phyloP scores from a whole-genome alignment of 352 stramenopile genomes.

The Pythium brachiatum region DNA sequence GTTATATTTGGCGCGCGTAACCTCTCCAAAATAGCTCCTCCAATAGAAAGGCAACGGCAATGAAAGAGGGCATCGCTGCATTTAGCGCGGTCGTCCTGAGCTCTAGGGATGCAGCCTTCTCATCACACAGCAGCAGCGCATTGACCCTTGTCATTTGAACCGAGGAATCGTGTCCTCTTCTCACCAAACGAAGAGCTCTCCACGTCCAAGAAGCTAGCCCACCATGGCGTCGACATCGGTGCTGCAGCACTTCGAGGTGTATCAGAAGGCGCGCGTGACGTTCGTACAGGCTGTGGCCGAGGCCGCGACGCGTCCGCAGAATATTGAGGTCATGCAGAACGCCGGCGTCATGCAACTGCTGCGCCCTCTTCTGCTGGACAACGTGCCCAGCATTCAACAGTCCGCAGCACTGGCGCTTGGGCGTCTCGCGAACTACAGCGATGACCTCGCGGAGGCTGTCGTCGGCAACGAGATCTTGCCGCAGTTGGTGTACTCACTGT shows the following conservation, averaged over 20 bases:
- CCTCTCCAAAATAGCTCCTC: conserved; percentile 22
- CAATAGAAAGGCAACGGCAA: not conserved
- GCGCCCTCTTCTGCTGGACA: conserved; percentile 91
- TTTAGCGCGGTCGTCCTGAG: not conserved
- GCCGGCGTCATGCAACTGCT: conserved; percentile 95
- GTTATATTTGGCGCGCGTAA: conserved; percentile 23
- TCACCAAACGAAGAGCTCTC: not conserved
- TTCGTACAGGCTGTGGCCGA: conserved; percentile 95
- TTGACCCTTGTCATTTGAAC: not conserved
- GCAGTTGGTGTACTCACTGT: conserved; percentile 95
- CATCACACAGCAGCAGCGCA: not conserved
- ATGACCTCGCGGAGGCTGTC: conserved; percentile 93
- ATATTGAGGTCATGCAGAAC: conserved; percentile 97
- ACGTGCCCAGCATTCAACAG: conserved; percentile 95
- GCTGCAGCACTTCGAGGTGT: conserved; percentile 94
- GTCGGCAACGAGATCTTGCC: conserved; percentile 96
- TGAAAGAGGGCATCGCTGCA: not conserved
- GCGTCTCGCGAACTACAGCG: conserved; percentile 93
- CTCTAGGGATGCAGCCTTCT: not conserved
- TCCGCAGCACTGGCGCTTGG: conserved; percentile 91
- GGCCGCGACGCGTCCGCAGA: conserved; percentile 91
- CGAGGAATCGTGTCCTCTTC: not conserved
- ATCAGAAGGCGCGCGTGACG: conserved; percentile 93
- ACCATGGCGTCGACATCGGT: conserved; percentile 86
- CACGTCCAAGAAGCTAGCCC: not conserved